Evolutionary conservation across 768 basidiomycete genomes (phyloP), one percentile per base, ranked within the genome.

Genomic region (Lactifluus subvellereus): DNA sequence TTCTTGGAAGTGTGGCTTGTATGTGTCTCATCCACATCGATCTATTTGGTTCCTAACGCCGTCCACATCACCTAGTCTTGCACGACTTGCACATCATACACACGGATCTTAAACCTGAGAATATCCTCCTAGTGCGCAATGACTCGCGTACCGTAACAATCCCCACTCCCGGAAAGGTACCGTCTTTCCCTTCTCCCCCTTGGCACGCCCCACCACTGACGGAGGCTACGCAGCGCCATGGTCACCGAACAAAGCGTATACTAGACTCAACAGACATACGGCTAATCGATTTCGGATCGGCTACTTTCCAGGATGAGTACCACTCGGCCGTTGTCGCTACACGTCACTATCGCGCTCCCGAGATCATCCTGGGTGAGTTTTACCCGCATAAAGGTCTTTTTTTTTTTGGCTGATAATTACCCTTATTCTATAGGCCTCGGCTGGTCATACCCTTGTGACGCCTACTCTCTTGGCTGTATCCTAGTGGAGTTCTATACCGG

Each of bases 81-180:
- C 97, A 99, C 71, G 85, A 91, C 65, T 81, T 94, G 52, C 86
- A 88, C 70, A 80, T 98, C 64, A 89, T 98, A 65, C 97, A 99
- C 75, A 99, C 97, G 42, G 97, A 99, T 79, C 83, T 99, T 57
- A 99, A 99, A 76, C 97, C 97, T 37, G 97, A 99, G 79, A 98
- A 98, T 73, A 98, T 99, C 57, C 80, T 99, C 30, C 84, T 99
- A 56, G 94, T 96, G 20, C 83, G 87, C 72, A 95, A 91, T 70
- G 85, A 88, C 65, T 89, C 83, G 75, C 82, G 80, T 69, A 77
- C 81, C 35, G 77, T 84, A 14, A 78, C 82, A 61, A 77, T 91
- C 47, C 76, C 82, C 43, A 78, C 84, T 50, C 79, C 85, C 43
- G 84, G 85, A 59, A 91, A 89, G 81, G 90, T 86, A 72, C 54